These are phyloP conservation scores for Globisporangium abappressorium DNA, from an alignment of 352 stramenopile genomes.

Conservation along the genomic window DNA sequence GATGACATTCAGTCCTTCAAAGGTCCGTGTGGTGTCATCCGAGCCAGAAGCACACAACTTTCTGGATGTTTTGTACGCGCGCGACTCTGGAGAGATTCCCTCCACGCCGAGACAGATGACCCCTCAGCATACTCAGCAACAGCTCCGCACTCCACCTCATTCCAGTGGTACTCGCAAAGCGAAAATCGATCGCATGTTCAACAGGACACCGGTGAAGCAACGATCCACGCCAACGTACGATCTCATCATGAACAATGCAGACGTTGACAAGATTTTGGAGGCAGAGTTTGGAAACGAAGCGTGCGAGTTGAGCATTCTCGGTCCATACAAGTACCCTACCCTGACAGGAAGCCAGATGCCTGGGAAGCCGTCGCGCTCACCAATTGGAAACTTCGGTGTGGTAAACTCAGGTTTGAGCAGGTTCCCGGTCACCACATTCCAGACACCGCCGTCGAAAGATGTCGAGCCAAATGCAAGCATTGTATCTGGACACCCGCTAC, in stretches of 20 bases:
- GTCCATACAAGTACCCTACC: slow-evolving; percentile 28
- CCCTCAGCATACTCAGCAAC: neutral
- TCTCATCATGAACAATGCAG: slow-evolving; percentile 29
- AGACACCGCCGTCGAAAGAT: neutral
- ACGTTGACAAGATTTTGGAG: slow-evolving; percentile 29
- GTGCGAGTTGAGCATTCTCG: slow-evolving; percentile 28
- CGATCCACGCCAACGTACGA: slow-evolving; percentile 17
- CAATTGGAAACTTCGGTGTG: slow-evolving; percentile 13
- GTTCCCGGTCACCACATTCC: slow-evolving; percentile 6
- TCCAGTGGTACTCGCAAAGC: slow-evolving; percentile 13
- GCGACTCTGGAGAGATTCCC: neutral
- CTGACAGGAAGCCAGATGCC: slow-evolving; percentile 12
- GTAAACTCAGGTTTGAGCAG: neutral
- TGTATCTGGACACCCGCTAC: neutral
- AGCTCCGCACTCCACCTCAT: slow-evolving; percentile 5
- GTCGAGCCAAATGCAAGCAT: neutral
- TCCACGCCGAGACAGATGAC: neutral
- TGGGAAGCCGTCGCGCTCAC: slow-evolving; percentile 11
- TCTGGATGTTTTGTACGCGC: slow-evolving; percentile 24
- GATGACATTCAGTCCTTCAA: slow-evolving; percentile 30
- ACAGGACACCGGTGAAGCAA: slow-evolving; percentile 15
- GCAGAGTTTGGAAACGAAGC: slow-evolving; percentile 23
- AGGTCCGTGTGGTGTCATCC: slow-evolving; percentile 1
- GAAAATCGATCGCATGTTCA: slow-evolving; percentile 26
- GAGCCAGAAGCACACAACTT: slow-evolving; percentile 7